Evolutionary conservation across 225 moss, liverwort and hornwort genomes (phyloP).

Genomic region (Takakia lepidozioides): DNA sequence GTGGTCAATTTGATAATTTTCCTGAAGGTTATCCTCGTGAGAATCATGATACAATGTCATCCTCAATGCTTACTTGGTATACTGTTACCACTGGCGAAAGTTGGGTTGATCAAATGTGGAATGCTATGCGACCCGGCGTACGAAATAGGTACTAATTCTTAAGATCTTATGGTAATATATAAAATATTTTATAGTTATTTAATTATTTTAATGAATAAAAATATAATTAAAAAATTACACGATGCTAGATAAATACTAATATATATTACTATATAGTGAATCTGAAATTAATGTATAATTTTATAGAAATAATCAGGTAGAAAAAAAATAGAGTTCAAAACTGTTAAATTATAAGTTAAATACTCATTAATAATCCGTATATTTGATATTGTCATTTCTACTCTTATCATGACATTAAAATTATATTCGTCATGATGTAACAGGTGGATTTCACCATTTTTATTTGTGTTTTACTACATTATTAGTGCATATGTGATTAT

Average conservation of each 20-base stretch:
- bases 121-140: slow-evolving; percentile 64
- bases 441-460: slow-evolving; percentile 74
- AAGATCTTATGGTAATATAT: too few species aligned
- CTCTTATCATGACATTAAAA: too few species aligned
- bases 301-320: too few species aligned
- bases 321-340: too few species aligned
- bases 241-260: too few species aligned
- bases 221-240: too few species aligned
- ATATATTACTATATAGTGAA: too few species aligned
- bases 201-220: too few species aligned
- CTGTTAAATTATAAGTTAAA: too few species aligned
- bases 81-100: slow-evolving; percentile 75
- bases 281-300: too few species aligned
- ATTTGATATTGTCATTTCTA: too few species aligned
- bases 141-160: slow-evolving; percentile 58
- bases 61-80: slow-evolving; percentile 63
- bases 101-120: slow-evolving; percentile 84
- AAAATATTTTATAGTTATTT: neutral
- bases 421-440: neutral
- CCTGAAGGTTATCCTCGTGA: slow-evolving; percentile 61
- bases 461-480: slow-evolving; percentile 42
- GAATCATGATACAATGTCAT: slow-evolving; percentile 53
- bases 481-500: slow-evolving; percentile 54
- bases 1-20: slow-evolving; percentile 41
- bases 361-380: too few species aligned